phyloP scores from a whole-genome alignment of 2,329 filamentous ascomycete genomes.

The Exophiala xenobiotica region DNA sequence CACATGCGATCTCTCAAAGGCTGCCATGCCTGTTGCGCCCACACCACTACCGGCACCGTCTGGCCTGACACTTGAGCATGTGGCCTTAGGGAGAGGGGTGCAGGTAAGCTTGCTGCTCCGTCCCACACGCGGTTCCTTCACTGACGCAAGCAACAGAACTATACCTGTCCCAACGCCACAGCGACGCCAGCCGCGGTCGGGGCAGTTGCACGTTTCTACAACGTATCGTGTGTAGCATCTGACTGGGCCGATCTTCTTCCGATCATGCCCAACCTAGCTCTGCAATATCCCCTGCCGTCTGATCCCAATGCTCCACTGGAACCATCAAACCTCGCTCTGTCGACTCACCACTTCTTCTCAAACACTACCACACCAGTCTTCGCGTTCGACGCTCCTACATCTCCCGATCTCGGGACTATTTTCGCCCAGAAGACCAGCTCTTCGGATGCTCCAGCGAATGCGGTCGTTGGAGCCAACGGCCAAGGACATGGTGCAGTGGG shows the following conservation, averaged over 20 bases:
- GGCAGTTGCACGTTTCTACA: conserved; percentile 81
- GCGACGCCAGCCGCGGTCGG: conserved; percentile 64
- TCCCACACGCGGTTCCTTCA: neutral
- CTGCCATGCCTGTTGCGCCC: conserved; percentile 44
- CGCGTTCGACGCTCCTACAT: conserved; percentile 58
- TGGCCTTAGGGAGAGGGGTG: conserved; percentile 82
- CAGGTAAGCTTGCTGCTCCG: conserved; percentile 39
- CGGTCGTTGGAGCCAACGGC: conserved; percentile 56
- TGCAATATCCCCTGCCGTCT: conserved; percentile 62
- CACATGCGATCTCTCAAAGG: conserved; percentile 38
- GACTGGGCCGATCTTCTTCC: conserved; percentile 66
- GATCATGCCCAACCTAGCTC: conserved; percentile 64
- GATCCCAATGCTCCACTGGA: conserved; percentile 38
- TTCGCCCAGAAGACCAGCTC: conserved; percentile 63
- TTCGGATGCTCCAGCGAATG: conserved; percentile 61
- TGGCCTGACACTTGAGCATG: conserved; percentile 68
- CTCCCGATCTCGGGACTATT: conserved; percentile 57
- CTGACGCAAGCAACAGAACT: conserved; percentile 63
- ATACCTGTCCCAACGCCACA: conserved; percentile 71
- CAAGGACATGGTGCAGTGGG: conserved; percentile 67
- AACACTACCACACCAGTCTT: conserved; percentile 73
- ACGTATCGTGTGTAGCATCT: conserved; percentile 76
- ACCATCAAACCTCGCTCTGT: conserved; percentile 62
- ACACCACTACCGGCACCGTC: conserved; percentile 62
- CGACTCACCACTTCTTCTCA: conserved; percentile 80